These are phyloP conservation scores for Bjerkandera adusta DNA, from an alignment of 1,284 basidiomycete genomes.

Conservation along the genomic window DNA sequence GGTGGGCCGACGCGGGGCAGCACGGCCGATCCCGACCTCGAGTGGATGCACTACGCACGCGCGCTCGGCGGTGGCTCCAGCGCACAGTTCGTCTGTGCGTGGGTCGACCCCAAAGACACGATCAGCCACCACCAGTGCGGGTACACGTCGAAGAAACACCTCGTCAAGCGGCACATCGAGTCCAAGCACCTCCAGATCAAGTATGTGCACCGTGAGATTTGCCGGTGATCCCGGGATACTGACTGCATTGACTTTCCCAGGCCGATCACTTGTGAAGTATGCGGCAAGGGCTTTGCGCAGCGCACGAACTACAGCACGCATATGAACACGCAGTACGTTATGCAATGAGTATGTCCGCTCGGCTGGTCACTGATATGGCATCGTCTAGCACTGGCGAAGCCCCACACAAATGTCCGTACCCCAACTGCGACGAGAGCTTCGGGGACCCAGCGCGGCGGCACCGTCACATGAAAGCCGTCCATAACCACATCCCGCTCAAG, in stretches of 20 bases:
- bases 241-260: conserved; percentile 34
- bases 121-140: conserved; percentile 33
- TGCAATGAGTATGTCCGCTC: background rate
- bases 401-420: conserved; percentile 52
- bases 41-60: conserved; percentile 22
- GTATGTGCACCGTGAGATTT: conserved; percentile 34
- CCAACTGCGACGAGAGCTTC: conserved; percentile 47
- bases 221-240: conserved; percentile 2
- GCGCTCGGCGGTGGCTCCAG: conserved; percentile 15
- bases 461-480: conserved; percentile 53
- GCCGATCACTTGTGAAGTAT: conserved; percentile 52
- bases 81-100: conserved; percentile 27
- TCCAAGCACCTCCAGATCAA: conserved; percentile 60
- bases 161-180: conserved; percentile 67
- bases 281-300: conserved; percentile 56
- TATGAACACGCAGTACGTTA: conserved; percentile 56
- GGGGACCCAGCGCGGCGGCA: conserved; percentile 64
- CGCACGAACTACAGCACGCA: conserved; percentile 61
- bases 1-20: conserved; percentile 10
- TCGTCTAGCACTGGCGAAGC: conserved; percentile 49
- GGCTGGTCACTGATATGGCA: background rate
- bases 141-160: conserved; percentile 59
- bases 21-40: conserved; percentile 15
- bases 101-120: conserved; percentile 18
- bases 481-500: conserved; percentile 48